Conservation (phyloP, 768 basidiomycete genomes). For the Rhodotorula taiwanensis region DNA sequence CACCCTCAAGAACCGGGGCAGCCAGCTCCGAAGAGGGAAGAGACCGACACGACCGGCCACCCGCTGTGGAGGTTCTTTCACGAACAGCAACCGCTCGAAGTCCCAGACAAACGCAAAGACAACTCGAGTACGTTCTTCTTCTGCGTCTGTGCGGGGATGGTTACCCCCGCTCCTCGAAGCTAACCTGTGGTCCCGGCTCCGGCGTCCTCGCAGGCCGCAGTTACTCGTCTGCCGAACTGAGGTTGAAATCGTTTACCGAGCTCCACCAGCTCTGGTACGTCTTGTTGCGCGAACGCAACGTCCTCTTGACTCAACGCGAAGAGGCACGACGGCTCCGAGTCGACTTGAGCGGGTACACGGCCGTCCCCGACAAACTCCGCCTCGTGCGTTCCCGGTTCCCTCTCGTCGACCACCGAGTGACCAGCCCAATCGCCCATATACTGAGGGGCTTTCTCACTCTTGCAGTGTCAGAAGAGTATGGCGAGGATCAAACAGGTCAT, state of each 20-base stretch:
- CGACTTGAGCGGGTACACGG: slow-evolving; percentile 38
- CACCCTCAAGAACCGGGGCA: neutral
- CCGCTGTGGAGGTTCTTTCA: slow-evolving; percentile 42
- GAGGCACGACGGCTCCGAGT: slow-evolving; percentile 60
- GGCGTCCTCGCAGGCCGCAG: slow-evolving; percentile 60
- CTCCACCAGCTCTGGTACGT: slow-evolving; percentile 94
- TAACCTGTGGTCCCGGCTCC: neutral
- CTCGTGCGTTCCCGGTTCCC: slow-evolving; percentile 6
- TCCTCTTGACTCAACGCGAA: slow-evolving; percentile 77
- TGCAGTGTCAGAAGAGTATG: slow-evolving; percentile 85
- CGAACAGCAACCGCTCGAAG: slow-evolving; percentile 27
- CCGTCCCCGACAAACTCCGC: slow-evolving; percentile 28
- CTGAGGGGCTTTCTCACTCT: neutral
- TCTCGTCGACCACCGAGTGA: neutral
- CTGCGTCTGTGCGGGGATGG: too few species aligned
- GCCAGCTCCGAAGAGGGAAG: slow-evolving; percentile 11
- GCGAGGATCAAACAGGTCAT: slow-evolving; percentile 89
- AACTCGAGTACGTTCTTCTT: too few species aligned
- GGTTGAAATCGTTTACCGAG: slow-evolving; percentile 85
- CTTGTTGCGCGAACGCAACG: slow-evolving; percentile 75
- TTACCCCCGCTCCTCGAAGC: neutral
- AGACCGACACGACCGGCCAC: slow-evolving; percentile 32
- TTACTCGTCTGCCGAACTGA: slow-evolving; percentile 78
- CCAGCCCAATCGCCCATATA: slow-evolving; percentile 4
- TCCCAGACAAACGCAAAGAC: slow-evolving; percentile 30